Conservation (phyloP, 352 stramenopile species). For the Elongisporangium undulatum region DNA sequence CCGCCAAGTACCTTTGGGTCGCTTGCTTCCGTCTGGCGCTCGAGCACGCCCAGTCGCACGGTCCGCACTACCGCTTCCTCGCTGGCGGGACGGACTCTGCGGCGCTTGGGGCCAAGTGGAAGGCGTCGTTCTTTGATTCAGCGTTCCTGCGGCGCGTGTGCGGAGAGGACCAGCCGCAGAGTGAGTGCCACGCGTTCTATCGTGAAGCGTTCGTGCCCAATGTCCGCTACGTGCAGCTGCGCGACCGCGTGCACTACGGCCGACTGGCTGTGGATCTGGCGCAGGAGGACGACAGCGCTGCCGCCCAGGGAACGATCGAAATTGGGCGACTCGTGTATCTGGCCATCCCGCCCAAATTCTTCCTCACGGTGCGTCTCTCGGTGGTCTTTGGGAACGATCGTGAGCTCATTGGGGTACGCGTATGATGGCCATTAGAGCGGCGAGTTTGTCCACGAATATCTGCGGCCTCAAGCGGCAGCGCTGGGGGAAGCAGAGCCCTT, state of each 20-base stretch:
- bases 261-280: conserved; percentile 12
- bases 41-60: conserved; percentile 9
- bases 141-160: conserved; percentile 33
- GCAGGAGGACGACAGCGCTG: conserved; percentile 3
- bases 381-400: too few relatives aligned
- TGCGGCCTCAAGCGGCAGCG: conserved; percentile 11
- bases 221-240: conserved; percentile 42
- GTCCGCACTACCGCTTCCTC: conserved; percentile 23
- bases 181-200: conserved; percentile 29
- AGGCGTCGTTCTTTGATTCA: conserved; percentile 26
- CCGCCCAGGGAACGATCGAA: conserved; percentile 11
- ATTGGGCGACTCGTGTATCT: conserved; percentile 66
- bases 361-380: conserved; percentile 37
- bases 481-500: conserved; percentile 13
- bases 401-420: too few relatives aligned
- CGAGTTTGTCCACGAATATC: conserved; percentile 24
- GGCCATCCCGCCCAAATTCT: conserved; percentile 69
- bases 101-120: conserved; percentile 24
- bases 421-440: conserved; percentile 15
- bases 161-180: conserved; percentile 5
- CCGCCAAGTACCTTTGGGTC: conserved; percentile 82
- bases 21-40: conserved; percentile 58
- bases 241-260: conserved; percentile 24
- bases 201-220: conserved; percentile 24
- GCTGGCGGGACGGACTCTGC: conserved; percentile 35